Percentiles rank a stretch among this genome's conserved stretches.
Conservation (phyloP, 2,329 filamentous ascomycete species). For the Diaporthe ampelina region DNA sequence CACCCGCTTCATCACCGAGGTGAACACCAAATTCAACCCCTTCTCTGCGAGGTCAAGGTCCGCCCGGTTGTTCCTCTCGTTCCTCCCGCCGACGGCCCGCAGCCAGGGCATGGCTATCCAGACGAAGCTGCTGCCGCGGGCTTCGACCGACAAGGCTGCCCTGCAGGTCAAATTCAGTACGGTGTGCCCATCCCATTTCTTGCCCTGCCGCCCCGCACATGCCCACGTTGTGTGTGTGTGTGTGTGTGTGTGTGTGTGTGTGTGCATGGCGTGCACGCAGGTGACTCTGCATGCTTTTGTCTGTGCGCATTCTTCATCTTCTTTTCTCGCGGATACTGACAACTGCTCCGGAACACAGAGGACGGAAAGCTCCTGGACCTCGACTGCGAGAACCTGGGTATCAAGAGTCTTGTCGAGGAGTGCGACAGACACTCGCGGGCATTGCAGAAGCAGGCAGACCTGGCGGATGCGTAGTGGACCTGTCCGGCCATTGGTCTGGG, state of each 20-base stretch:
- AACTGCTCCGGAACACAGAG: conserved; percentile 66
- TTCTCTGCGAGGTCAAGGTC: conserved; percentile 86
- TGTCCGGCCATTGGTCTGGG: background rate
- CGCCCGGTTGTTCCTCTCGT: conserved; percentile 88
- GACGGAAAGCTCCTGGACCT: conserved; percentile 93
- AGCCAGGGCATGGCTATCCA: conserved; percentile 81
- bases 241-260: too few relatives aligned
- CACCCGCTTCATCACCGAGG: conserved; percentile 86
- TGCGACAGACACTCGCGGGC: conserved; percentile 89
- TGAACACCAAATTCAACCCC: conserved; percentile 91
- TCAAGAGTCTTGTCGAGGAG: conserved; percentile 89
- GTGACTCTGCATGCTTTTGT: background rate
- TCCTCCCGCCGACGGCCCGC: conserved; percentile 85
- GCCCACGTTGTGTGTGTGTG: too few relatives aligned
- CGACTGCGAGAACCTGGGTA: conserved; percentile 83
- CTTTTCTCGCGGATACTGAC: background rate
- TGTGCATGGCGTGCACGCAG: too few relatives aligned
- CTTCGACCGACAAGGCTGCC: conserved; percentile 76
- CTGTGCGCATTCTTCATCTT: background rate
- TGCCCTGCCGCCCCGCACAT: too few relatives aligned
- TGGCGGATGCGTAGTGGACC: conserved; percentile 61
- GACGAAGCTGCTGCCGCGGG: conserved; percentile 80
- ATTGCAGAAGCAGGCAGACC: conserved; percentile 85
- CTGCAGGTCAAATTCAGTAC: conserved; percentile 89
- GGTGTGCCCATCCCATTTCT: conserved; percentile 47